Base-by-base conservation (phyloP, 2,329 filamentous ascomycete genomes). In the Emmonsiellopsis sp. region DNA sequence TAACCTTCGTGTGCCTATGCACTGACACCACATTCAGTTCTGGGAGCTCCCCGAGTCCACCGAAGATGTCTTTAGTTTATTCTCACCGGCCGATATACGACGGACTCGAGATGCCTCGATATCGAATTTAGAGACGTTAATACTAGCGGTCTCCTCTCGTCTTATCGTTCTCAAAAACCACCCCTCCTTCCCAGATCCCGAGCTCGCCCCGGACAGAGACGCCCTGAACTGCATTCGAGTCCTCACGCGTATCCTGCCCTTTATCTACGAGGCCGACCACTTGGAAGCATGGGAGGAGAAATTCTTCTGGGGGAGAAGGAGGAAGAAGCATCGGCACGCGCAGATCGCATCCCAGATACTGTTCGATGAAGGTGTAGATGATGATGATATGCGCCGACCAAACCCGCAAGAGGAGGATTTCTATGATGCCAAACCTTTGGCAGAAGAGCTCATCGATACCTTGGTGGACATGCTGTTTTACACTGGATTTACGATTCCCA, bases 41-140 rank as follows among this genome's bases (percentile, higher is more conserved):
- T 97, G 92, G 91, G 89, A 95, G 71, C 84, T 98, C 43, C 93
- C 93, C 58, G 93, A 97, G 71, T 91, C 90, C 11, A 84, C 89
- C 51, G 93, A 97, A 68, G 93, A 98, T 76, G 85, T 98, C 65
- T 97, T 97, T 76, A 95, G 89, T 67, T 82, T 97, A 57, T 97
- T 96, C 73, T 90, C 91, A 38, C 84, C 90, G 5, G 83, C 85
- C 55, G 88, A 94, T 68, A 92, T 96, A 58, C 87, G 91, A 57
- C 84, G 91, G 61, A 91, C 89, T 45, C 83, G 91, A 67, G 92
- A 96, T 70, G 80, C 83, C 62, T 86, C 90, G 47, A 76, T 94
- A 57, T 85, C 87, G 67, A 96, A 96, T 67, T 79, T 96, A 59
- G 90, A 96, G 73, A 95, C 91, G 6, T 79, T 96, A 41, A 81